Evolutionary conservation across 129 eudicot species (phyloP), one percentile per base, ranked within the genome.

Genomic region (Ambrosia trifida): DNA sequence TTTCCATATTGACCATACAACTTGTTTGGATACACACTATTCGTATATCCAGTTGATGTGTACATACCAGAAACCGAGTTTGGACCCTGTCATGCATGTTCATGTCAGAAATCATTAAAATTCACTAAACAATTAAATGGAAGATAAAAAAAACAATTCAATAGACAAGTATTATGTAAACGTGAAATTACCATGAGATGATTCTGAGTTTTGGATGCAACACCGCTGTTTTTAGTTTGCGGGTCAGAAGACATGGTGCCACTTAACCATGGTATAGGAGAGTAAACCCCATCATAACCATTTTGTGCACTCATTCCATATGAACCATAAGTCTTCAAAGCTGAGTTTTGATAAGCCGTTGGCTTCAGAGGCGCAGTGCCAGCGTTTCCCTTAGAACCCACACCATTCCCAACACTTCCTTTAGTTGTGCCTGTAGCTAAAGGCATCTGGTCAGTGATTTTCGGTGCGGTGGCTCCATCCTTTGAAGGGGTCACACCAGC

Each of bases 221-320:
- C 78, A 10, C 76, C 65, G 3, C 24, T 63, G 65, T 70, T 83
- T 74, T 78, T 77, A 8, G 70, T 47, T 18, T 83, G 82, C 18
- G 76, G 84, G 72, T 85, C 83, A 31, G 87, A 44, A 70, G 66
- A 76, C 53, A 83, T 31, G 7, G 89, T 57, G 61, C 35, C 65
- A 40, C 81, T 89, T 36, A 83, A 50, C 96, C 91, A 89, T 30
- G 96, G 84, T 31, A 78, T 33, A 0, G 91, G 80, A 4, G 91
- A 79, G 50, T 72, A 85, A 4, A 77, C 64, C 46, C 88, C 84
- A 80, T 80, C 88, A 78, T 32, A 85, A 17, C 78, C 80, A 56
- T n/a, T 71, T 72, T 70, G 87, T n/a, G 75, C 58, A 75, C 77
- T 10, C 44, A 2, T 76, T 35, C 86, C 95, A 64, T 78, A 81